Percentiles rank a stretch among this genome's conserved stretches.
phyloP scores from a whole-genome alignment of 1,284 basidiomycete genomes.

The Apiotrichum akiyoshidainum region DNA sequence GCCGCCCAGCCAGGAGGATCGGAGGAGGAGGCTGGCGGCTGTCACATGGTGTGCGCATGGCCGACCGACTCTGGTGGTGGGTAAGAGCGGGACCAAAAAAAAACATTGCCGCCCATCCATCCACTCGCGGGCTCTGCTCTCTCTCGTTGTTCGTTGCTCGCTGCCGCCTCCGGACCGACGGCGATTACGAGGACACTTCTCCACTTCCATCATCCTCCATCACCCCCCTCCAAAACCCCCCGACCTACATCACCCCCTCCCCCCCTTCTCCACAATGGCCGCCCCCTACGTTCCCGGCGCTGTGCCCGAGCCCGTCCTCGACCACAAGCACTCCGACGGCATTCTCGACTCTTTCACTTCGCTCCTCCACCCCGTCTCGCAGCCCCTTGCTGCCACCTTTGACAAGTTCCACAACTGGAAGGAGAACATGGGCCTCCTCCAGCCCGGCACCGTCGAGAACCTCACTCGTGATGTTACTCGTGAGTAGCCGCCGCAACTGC shows the following conservation, averaged over 20 bases:
- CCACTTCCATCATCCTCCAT: not conserved
- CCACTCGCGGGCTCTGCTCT: too few species aligned
- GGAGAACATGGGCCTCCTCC: slow-evolving; percentile 70
- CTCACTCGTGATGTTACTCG: slow-evolving; percentile 85
- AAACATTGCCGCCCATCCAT: too few species aligned
- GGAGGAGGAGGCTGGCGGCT: too few species aligned
- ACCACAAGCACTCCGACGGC: slow-evolving; percentile 29
- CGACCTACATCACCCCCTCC: not conserved
- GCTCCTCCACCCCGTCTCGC: slow-evolving; percentile 44
- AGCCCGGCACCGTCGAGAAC: slow-evolving; percentile 86
- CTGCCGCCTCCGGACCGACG: too few species aligned
- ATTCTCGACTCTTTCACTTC: slow-evolving; percentile 42
- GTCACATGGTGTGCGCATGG: too few species aligned
- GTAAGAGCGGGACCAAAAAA: too few species aligned
- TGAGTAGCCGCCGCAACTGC: slow-evolving; percentile 47
- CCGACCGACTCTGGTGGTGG: too few species aligned
- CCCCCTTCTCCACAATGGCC: slow-evolving; percentile 15
- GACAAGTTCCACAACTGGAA: slow-evolving; percentile 75
- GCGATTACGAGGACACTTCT: not conserved
- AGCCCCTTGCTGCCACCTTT: slow-evolving; percentile 63
- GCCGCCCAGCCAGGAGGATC: too few species aligned
- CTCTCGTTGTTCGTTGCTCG: too few species aligned
- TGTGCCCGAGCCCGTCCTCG: not conserved
- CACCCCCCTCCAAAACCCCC: not conserved
- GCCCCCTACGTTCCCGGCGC: slow-evolving; percentile 5